Percentiles rank a stretch among this genome's conserved stretches.
Conservation (phyloP, 192 early-diverging fungal species). For the Bifiguratus adelaidae region DNA sequence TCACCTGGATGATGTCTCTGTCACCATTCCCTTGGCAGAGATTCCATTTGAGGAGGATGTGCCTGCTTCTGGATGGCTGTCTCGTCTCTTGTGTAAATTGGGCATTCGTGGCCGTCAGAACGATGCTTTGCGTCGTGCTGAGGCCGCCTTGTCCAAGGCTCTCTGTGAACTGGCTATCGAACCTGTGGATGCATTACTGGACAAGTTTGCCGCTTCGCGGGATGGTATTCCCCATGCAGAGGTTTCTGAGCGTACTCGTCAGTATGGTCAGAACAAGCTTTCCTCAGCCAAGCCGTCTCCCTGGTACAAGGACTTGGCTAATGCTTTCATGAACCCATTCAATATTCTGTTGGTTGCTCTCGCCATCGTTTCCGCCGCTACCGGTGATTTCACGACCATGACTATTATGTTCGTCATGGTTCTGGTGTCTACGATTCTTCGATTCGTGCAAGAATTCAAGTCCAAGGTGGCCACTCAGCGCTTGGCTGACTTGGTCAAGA, state of each 20-base stretch:
- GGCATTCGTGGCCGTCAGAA: too few relatives aligned
- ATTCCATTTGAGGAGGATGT: too few relatives aligned
- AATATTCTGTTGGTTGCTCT: constrained; percentile 21
- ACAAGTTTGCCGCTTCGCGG: neutral
- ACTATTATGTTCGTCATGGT: constrained; percentile 27
- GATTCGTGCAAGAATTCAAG: constrained; percentile 31
- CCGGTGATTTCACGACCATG: constrained; percentile 8
- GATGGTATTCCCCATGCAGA: constrained; percentile 1
- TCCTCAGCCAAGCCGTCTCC: neutral
- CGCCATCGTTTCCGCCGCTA: constrained; percentile 14
- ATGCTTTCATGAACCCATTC: constrained; percentile 30
- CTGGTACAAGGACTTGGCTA: constrained; percentile 22
- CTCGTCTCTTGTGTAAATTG: too few relatives aligned
- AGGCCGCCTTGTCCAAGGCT: too few relatives aligned
- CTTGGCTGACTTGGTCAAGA: constrained; percentile 21
- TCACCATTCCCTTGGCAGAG: too few relatives aligned
- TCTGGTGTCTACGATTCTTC: constrained; percentile 14
- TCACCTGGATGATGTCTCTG: too few relatives aligned
- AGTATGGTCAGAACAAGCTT: constrained; percentile 2
- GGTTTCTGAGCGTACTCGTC: neutral
- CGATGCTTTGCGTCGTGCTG: too few relatives aligned
- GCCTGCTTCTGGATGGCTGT: too few relatives aligned
- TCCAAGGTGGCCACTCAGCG: constrained; percentile 13
- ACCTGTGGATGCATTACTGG: too few relatives aligned
- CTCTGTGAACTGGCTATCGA: too few relatives aligned